Evolutionary conservation across 2,329 filamentous ascomycete genomes (phyloP).

Genomic region (Pezicula carpinea): DNA sequence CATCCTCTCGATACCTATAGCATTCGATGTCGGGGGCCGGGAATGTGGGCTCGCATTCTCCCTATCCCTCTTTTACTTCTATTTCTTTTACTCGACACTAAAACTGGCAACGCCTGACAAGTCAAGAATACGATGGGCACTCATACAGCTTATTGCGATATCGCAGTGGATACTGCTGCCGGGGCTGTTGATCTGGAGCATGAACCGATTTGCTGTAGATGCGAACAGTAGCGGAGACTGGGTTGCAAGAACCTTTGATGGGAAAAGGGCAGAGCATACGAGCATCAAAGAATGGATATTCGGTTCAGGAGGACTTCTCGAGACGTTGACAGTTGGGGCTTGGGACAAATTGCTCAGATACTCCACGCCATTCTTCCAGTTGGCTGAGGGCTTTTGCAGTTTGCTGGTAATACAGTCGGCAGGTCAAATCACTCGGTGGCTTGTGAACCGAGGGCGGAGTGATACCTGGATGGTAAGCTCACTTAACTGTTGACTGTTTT

Average conservation of each 20-base stretch:
- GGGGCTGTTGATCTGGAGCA: slow-evolving; percentile 83
- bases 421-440: slow-evolving; percentile 89
- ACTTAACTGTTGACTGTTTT: neutral
- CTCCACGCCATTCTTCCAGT: slow-evolving; percentile 90
- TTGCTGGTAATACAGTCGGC: slow-evolving; percentile 91
- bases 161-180: slow-evolving; percentile 87
- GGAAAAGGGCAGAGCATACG: slow-evolving; percentile 58
- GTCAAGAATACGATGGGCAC: slow-evolving; percentile 68
- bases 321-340: slow-evolving; percentile 72
- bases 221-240: slow-evolving; percentile 67
- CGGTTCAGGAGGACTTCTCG: slow-evolving; percentile 76
- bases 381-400: slow-evolving; percentile 95
- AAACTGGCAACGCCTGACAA: slow-evolving; percentile 75
- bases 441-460: slow-evolving; percentile 88
- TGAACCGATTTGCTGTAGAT: slow-evolving; percentile 93
- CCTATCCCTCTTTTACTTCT: slow-evolving; percentile 82
- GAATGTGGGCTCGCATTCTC: slow-evolving; percentile 94
- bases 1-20: slow-evolving; percentile 91
- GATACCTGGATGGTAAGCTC: slow-evolving; percentile 92
- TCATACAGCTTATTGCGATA: slow-evolving; percentile 65
- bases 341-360: slow-evolving; percentile 90
- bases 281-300: slow-evolving; percentile 81
- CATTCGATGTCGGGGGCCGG: slow-evolving; percentile 95
- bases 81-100: slow-evolving; percentile 79
- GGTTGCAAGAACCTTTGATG: slow-evolving; percentile 74